Evolutionary conservation across 352 stramenopile species (phyloP).

Genomic region (Phytopythium chamaehyphon): DNA sequence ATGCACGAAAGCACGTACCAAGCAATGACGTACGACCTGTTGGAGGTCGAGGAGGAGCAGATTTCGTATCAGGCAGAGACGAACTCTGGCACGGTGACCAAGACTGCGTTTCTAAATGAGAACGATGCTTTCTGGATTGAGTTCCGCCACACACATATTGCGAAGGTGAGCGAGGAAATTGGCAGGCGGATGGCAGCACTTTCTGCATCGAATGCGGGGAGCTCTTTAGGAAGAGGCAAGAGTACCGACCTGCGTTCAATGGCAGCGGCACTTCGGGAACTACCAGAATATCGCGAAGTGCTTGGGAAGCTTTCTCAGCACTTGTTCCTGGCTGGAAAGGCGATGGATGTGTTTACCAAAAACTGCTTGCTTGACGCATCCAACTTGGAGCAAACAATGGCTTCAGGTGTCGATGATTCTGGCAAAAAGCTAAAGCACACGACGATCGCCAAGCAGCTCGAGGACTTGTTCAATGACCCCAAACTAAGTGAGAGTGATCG

Average conservation of each 20-base stretch:
- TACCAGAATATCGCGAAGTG: conserved; percentile 95
- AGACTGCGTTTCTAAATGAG: conserved; percentile 95
- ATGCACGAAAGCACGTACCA: conserved; percentile 99
- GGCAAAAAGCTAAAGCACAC: conserved; percentile 86
- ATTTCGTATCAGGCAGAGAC: conserved; percentile 91
- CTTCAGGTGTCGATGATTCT: conserved; percentile 92
- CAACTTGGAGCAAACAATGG: conserved; percentile 94
- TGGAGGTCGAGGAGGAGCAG: conserved; percentile 92
- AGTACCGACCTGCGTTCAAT: conserved; percentile 90
- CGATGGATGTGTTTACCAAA: conserved; percentile 92
- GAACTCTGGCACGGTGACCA: conserved; percentile 65
- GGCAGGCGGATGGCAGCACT: conserved; percentile 69
- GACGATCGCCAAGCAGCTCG: conserved; percentile 83
- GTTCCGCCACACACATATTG: conserved; percentile 95
- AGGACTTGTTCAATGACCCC: conserved; percentile 84
- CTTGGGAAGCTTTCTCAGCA: conserved; percentile 94
- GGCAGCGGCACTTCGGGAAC: conserved; percentile 87
- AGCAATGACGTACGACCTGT: conserved; percentile 95
- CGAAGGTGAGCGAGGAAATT: conserved; percentile 82
- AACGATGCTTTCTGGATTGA: conserved; percentile 97
- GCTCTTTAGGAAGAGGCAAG: conserved; percentile 72
- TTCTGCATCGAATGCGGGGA: conserved; percentile 76
- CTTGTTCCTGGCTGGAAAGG: conserved; percentile 92
- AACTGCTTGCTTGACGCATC: conserved; percentile 85
- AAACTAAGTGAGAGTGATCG: conserved; percentile 74